A percentile compares a stretch with the other conserved stretches of the same genome.
Conservation (phyloP, 2,329 filamentous ascomycete genomes). For the Ascochyta rabiei region DNA sequence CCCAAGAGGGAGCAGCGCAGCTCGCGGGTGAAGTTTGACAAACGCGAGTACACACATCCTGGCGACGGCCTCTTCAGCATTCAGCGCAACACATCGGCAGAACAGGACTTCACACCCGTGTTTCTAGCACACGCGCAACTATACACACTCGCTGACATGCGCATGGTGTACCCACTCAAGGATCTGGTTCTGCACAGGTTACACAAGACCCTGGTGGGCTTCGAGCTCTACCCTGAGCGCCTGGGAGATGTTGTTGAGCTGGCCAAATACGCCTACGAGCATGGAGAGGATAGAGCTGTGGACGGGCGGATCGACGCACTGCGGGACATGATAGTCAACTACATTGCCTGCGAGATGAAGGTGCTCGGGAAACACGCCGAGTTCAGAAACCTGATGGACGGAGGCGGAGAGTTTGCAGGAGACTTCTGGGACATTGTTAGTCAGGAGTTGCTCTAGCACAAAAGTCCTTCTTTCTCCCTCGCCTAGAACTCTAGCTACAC, state of each 20-base stretch:
- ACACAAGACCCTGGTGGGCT: constrained; percentile 32
- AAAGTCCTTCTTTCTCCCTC: background rate
- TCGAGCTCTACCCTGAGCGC: constrained; percentile 29
- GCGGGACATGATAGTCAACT: constrained; percentile 30
- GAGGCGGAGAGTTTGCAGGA: constrained; percentile 34
- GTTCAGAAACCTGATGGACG: constrained; percentile 29
- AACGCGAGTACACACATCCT: background rate
- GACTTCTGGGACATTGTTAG: constrained; percentile 26
- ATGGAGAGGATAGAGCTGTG: constrained; percentile 17
- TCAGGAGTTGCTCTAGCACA: background rate
- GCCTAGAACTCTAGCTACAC: background rate
- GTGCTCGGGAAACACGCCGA: constrained; percentile 21
- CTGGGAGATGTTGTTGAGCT: constrained; percentile 33
- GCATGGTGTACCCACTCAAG: constrained; percentile 30
- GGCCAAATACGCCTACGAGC: constrained; percentile 30
- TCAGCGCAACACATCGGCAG: background rate
- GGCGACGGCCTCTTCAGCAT: background rate
- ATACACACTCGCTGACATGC: constrained; percentile 35
- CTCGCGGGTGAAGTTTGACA: background rate
- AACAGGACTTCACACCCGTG: constrained; percentile 28
- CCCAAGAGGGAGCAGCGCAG: background rate
- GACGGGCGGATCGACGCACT: constrained; percentile 27
- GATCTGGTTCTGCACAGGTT: constrained; percentile 34
- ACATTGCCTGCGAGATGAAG: constrained; percentile 30
- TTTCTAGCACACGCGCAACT: constrained; percentile 41